Base-by-base conservation (phyloP, 768 basidiomycete species). In the Agrocybe chaxingu region DNA sequence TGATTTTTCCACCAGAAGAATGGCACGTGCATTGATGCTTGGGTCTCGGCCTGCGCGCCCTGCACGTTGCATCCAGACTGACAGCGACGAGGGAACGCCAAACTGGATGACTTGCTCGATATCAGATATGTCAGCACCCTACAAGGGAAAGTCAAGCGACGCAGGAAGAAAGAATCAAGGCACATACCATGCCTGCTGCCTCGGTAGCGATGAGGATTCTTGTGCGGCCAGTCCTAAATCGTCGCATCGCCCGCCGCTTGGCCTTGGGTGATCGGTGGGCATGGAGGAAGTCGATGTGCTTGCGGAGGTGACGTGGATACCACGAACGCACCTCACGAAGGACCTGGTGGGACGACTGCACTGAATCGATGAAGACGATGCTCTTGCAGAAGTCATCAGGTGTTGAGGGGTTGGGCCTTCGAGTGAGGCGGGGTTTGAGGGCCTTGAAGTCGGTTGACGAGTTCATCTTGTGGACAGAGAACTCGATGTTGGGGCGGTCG, bases 101-200 rank as follows among this genome's bases (percentile, higher is more conserved):
- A 72, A 70, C 44, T 74, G 72, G 12, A 69, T 56, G 1, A 68
- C 62, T 10, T 65, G 61, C 10, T 64, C 63, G 29, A 75, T 63
- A 50, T 75, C 66, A 0, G 67, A 64, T 18, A 73, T 71, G 42
- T 71, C 67, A 0, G 63, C 48, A 3, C 69, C 69, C 68, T 70
- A 16, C 16, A 16, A 12, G n/a, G 30, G 24, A 8, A 16, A 34
- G 16, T 46, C 16, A 6, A 35, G 41, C 32, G 16, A 16, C 16
- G 16, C 16, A 16, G 16, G 16, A 16, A 16, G 16, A 16, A 16
- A 16, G 16, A 16, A 29, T 13, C n/a, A 30, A 31, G 13, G 31
- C 10, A 54, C 65, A 13, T 51, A 70, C 70, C 69, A 72, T 72
- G 19, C 69, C 70, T 3, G 67, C 67, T 0, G 64, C 69, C 42